Percentiles rank a stretch among this genome's conserved stretches.
Evolutionary conservation across 805 yeast genomes (phyloP).

Genomic region (Candida cerambycidarum): DNA sequence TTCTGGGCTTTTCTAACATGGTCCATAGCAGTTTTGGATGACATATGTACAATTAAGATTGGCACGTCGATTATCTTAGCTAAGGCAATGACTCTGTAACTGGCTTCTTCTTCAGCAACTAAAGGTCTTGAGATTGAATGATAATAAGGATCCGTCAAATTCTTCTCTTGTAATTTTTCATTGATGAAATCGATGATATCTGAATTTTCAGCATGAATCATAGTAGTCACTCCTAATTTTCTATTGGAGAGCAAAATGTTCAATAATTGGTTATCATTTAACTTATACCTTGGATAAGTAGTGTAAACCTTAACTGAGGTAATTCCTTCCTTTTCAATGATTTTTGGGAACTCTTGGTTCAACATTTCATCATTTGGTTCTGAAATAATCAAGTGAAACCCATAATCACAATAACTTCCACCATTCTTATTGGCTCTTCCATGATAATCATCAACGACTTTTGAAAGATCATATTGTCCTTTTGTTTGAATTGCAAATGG

Average conservation of each 20-base stretch:
- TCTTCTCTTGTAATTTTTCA: slow-evolving; percentile 37
- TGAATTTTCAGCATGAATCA: slow-evolving; percentile 54
- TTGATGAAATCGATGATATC: slow-evolving; percentile 44
- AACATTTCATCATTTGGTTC: slow-evolving; percentile 24
- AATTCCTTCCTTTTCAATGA: slow-evolving; percentile 35
- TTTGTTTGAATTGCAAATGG: slow-evolving; percentile 48
- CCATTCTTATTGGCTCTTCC: slow-evolving; percentile 7
- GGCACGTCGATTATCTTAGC: slow-evolving; percentile 47
- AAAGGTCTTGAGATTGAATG: slow-evolving; percentile 47
- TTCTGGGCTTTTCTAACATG: slow-evolving; percentile 46
- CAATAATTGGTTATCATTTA: slow-evolving; percentile 41
- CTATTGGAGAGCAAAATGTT: slow-evolving; percentile 39
- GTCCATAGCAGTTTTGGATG: slow-evolving; percentile 40
- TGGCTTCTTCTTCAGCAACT: slow-evolving; percentile 50
- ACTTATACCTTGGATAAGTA: slow-evolving; percentile 44
- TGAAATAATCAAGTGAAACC: slow-evolving; percentile 45
- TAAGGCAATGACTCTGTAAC: slow-evolving; percentile 46
- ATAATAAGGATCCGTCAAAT: slow-evolving; percentile 41
- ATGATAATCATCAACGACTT: slow-evolving; percentile 14
- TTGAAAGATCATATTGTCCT: slow-evolving; percentile 27
- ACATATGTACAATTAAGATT: slow-evolving; percentile 49
- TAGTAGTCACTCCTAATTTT: slow-evolving; percentile 43
- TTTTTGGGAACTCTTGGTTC: slow-evolving; percentile 6
- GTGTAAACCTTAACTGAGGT: slow-evolving; percentile 45
- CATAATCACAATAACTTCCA: slow-evolving; percentile 44